Base-by-base conservation (phyloP, 2,329 filamentous ascomycete species). In the Fusarium temperatum region DNA sequence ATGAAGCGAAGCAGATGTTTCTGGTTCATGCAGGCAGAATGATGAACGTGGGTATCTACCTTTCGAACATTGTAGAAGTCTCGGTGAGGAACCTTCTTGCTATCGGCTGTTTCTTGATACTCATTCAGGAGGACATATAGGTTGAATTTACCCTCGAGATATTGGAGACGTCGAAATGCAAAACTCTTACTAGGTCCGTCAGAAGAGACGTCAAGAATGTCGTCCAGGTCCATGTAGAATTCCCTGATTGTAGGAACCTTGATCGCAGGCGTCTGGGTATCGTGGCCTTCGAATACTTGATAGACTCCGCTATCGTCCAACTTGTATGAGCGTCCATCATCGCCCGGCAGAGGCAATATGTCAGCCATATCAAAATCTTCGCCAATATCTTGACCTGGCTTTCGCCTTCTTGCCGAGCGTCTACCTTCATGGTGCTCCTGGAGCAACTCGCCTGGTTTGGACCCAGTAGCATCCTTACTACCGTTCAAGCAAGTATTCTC, bases 21-120 rank as follows among this genome's bases (percentile, higher is more conserved):
- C 83, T 99, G 96, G 81, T 99, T 99, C 96, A 99, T 99, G 82
- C 96, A 99, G 30, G 96, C 96, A 22, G 96, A 99, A 83, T 99
- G 96, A 81, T 99, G 96, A 77, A 99, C 96, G 87, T 99, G 96
- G 14, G 96, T 99, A 81, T 99, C 96, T 57, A 99, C 96, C 83
- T 99, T 99, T 80, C 96, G 90, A 55, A 99, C 96, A 80, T 99
- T 99, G 86, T 99, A 99, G 81, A 99, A 99, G 83, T 99, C 96
- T 85, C 96, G 91, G 83, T 99, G 96, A 6, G 96, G 96, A 62
- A 98, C 96, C 78, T 94, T 96, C 83, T 99, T 99, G 82, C 94
- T 98, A 85, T 99, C 96, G 67, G 96, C 96, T 59, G 97, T 96
- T 83, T 99, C 96, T 80, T 98, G 95, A 77, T 98, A 98, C 82